Percentiles rank a stretch among this genome's conserved stretches.
These are phyloP conservation scores for Microthyrium microscopicum DNA, from an alignment of 2,329 filamentous ascomycete genomes.

Conservation along the genomic window DNA sequence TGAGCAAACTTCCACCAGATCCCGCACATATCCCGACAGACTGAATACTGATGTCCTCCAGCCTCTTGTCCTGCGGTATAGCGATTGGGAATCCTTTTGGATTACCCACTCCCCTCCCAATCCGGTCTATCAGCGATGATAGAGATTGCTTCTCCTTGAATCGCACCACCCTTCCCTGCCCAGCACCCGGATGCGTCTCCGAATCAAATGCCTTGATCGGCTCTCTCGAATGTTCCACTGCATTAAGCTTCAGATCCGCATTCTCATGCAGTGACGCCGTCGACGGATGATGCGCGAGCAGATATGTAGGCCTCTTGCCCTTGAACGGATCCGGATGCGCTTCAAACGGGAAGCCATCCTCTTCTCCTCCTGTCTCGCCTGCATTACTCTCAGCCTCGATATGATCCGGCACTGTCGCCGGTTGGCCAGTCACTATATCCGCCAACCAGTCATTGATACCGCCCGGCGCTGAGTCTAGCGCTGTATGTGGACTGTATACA, in stretches of 20 bases:
- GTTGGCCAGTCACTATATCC: conserved; percentile 55
- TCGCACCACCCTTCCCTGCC: conserved; percentile 44
- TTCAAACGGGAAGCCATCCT: neutral
- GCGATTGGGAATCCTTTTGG: conserved; percentile 49
- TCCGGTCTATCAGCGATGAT: conserved; percentile 42
- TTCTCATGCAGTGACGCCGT: conserved; percentile 19
- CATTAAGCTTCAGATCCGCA: conserved; percentile 18
- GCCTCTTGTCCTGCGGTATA: conserved; percentile 40
- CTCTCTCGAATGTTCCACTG: conserved; percentile 29
- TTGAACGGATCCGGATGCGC: conserved; percentile 21
- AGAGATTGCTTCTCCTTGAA: conserved; percentile 37
- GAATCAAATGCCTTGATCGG: conserved; percentile 35
- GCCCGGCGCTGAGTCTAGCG: conserved; percentile 68
- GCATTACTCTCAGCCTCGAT: conserved; percentile 17
- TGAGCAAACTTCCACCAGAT: conserved; percentile 64
- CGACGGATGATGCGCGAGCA: conserved; percentile 32
- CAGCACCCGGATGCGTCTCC: conserved; percentile 30
- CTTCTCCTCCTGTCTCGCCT: conserved; percentile 7
- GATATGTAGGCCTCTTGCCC: conserved; percentile 20
- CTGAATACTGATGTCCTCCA: conserved; percentile 40
- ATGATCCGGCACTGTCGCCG: conserved; percentile 15
- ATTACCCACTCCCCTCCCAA: conserved; percentile 46
- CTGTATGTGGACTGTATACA: conserved; percentile 85
- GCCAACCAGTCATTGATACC: conserved; percentile 93
- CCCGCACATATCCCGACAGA: conserved; percentile 81